These are phyloP conservation scores for Trichoderma sp. DNA, from an alignment of 2,329 filamentous ascomycete species.

Conservation along the genomic window DNA sequence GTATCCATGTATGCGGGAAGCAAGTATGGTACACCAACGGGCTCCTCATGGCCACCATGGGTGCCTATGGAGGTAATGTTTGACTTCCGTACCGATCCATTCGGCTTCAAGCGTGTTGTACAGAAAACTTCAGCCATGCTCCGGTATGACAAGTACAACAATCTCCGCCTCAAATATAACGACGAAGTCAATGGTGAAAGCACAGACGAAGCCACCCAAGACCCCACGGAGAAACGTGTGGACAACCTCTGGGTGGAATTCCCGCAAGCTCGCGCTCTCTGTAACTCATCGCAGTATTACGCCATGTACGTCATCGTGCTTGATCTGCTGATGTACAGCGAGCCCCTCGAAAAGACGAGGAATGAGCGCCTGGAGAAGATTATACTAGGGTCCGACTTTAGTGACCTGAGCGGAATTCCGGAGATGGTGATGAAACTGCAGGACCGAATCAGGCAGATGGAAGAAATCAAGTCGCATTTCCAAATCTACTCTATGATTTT, in stretches of 20 bases:
- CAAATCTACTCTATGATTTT: conserved; percentile 85
- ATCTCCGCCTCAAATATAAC: conserved; percentile 92
- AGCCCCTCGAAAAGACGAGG: conserved; percentile 95
- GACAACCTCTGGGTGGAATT: conserved; percentile 98
- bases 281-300: conserved; percentile 96
- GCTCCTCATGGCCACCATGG: conserved; percentile 95
- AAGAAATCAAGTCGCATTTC: conserved; percentile 96
- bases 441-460: conserved; percentile 85
- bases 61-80: conserved; percentile 98
- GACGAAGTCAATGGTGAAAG: conserved; percentile 75
- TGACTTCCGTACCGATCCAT: conserved; percentile 87
- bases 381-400: conserved; percentile 97
- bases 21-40: conserved; percentile 79
- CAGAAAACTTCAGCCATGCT: conserved; percentile 94
- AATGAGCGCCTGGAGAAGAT: conserved; percentile 96
- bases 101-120: conserved; percentile 96
- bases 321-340: conserved; percentile 91
- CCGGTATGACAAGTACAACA: conserved; percentile 98
- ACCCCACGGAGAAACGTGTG: conserved; percentile 72
- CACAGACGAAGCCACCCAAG: conserved; percentile 45
- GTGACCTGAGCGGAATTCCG: conserved; percentile 87
- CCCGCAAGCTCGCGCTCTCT: conserved; percentile 87
- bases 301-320: conserved; percentile 97
- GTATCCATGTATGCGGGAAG: conserved; percentile 93
- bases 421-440: conserved; percentile 91